Evolutionary conservation across 345 rosid genomes (phyloP).

Genomic region (Orychophragmus violaceus): DNA sequence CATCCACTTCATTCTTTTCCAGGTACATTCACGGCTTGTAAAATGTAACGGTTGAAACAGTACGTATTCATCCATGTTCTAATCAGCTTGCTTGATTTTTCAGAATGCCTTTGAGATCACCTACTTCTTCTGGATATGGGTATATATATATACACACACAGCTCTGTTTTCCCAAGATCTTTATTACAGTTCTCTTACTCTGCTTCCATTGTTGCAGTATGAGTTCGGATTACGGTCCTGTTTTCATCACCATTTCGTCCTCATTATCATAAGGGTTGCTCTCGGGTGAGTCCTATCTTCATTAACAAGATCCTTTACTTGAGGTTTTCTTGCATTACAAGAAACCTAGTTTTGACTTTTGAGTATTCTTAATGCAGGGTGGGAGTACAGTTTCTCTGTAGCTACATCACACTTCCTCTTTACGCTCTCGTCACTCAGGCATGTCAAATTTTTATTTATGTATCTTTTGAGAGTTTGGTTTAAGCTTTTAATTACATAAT

Average conservation of each 20-base stretch:
- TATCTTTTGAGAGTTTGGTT: neutral
- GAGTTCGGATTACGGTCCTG: conserved; percentile 88
- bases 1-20: conserved; percentile 87
- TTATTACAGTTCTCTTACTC: conserved; percentile 1
- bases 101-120: conserved; percentile 98
- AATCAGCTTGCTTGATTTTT: conserved; percentile 10
- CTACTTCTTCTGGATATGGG: conserved; percentile 95
- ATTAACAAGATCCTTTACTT: neutral
- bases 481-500: neutral
- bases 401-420: conserved; percentile 90
- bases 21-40: conserved; percentile 38
- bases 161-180: neutral
- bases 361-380: conserved; percentile 34
- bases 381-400: conserved; percentile 74
- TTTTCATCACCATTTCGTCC: conserved; percentile 49
- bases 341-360: neutral
- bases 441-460: conserved; percentile 1
- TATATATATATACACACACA: conserved; percentile 18
- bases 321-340: neutral
- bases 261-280: conserved; percentile 40
- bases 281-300: conserved; percentile 52
- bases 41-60: neutral
- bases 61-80: neutral
- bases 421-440: conserved; percentile 99
- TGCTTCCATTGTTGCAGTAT: conserved; percentile 45